Conservation (phyloP, 768 basidiomycete species). For the Jaapia argillacea region DNA sequence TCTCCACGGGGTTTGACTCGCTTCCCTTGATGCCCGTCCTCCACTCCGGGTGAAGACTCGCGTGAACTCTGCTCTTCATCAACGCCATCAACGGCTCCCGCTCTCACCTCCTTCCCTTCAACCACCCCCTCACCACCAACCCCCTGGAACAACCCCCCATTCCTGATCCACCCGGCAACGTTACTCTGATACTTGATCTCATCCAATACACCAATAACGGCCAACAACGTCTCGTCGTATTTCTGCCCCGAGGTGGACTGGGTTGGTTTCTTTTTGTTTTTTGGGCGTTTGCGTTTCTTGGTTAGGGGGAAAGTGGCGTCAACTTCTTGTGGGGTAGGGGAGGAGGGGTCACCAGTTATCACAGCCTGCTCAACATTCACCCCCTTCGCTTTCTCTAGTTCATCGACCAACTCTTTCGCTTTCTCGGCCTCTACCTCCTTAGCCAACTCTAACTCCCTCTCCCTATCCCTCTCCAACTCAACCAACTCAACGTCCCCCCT, state of each 20-base stretch:
- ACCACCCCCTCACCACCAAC: background rate
- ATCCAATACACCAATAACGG: constrained; percentile 59
- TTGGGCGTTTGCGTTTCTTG: constrained; percentile 4
- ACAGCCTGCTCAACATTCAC: background rate
- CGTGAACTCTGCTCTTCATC: background rate
- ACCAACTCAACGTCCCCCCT: constrained; percentile 24
- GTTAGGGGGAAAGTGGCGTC: background rate
- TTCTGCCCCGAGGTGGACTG: constrained; percentile 2
- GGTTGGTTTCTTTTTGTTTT: constrained; percentile 7
- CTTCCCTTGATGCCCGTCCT: background rate
- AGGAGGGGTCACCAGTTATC: background rate
- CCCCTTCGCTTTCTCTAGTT: background rate
- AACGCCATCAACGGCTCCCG: constrained; percentile 1
- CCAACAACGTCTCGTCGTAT: constrained; percentile 49
- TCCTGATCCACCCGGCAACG: constrained; percentile 57
- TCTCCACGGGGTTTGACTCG: background rate
- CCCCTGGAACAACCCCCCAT: constrained; percentile 37
- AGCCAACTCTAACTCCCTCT: constrained; percentile 11
- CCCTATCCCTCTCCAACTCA: constrained; percentile 5
- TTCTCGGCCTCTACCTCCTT: constrained; percentile 5
- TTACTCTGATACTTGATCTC: constrained; percentile 47
- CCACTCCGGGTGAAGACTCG: background rate
- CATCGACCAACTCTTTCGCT: background rate
- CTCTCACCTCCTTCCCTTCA: background rate
- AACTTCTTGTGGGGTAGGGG: background rate